Base-by-base conservation (phyloP, 2,329 filamentous ascomycete genomes). In the Calonectria henricotiae region DNA sequence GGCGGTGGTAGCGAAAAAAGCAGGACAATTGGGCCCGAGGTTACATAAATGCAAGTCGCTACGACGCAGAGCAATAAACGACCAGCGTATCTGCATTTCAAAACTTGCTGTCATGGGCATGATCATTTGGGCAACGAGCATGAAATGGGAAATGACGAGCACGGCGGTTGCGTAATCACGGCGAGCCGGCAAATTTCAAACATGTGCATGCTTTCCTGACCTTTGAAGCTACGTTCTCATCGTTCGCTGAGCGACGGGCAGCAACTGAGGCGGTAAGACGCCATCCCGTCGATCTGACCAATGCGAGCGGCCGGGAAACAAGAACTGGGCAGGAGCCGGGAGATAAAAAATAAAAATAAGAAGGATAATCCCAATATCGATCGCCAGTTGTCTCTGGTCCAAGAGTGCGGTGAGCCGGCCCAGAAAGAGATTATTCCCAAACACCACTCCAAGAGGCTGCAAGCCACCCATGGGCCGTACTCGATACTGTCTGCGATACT, bases 181-280 rank as follows among this genome's bases (percentile, higher is more conserved):
- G 23, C 60, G 66, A 47, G 25, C 66, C 61, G 66, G 66, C 43
- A 30, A 64, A 65, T 68, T 68, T 65, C 61, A 61, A 68, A 60
- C 51, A 47, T 55, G 65, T 39, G 46, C 39, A n/a, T 43, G 20
- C 41, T 7, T 30, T 30, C 27, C 35, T 55, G 47, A 11, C 46
- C 30, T 37, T 37, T 54, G 27, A 55, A 55, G 51, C 51, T 37
- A 30, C 51, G 35, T 55, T 30, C n/a, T 35, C 17, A 20, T 55
- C 51, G 51, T 37, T 55, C 32, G 32, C 23, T 23, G 37, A 43
- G 46, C 37, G n/a, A 27, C 30, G 27, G 25, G 32, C 15, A 47
- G 23, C 39, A 46, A 55, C 17, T 37, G 30, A 65, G 20, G 49
- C 41, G 41, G 43, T 44, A 67, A 41, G 55, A 27, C 44, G 23